Evolutionary conservation across 2,329 filamentous ascomycete genomes (phyloP), one percentile per base, ranked within the genome.

Genomic region (Pleurostoma richardsiae): DNA sequence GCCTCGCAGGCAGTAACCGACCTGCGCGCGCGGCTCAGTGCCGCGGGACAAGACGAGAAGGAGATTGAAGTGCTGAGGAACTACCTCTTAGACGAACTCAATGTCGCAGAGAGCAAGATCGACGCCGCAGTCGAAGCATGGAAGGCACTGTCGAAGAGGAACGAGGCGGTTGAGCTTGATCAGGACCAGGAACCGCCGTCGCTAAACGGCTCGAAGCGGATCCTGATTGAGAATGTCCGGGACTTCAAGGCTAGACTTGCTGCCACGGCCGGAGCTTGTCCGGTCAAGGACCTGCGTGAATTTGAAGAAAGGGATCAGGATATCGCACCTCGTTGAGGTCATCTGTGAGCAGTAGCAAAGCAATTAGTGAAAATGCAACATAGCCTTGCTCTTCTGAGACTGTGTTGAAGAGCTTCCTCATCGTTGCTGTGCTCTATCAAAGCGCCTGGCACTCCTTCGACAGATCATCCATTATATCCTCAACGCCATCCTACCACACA

Each of bases 161-260:
- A 58, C 30, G 67, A 69, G 52, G 66, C 63, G 38, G 54, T 61
- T 6, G 58, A 55, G 30, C 59, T 57, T 42, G 54, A 57, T 46
- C 62, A 66, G 45, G 54, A 60, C 3, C 62, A 64, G 45, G 52
- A 62, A 29, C 56, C 63, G 33, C 63, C 65, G 7, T 63, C 62
- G 6, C 56, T 66, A n/a, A 77, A 79, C 56, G 76, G 70, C 41
- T 76, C 74, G 2, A 73, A 71, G 48, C 74, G 83, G 1, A 67
- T 76, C 19, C 69, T 85, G 44, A 90, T 97, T 57, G 82, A 80
- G 41, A 88, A 95, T 60, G 85, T 96, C 3, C 77, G 86, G 50
- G 77, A 80, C 30, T 96, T 86, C 77, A 95, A 94, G 74, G 83
- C 88, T 1, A 74, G 80, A 10, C 73, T 96, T 57, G 72, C 79